Evolutionary conservation across 106 monocot species (phyloP), one percentile per base, ranked within the genome.

Genomic region (Apostasia shenzhenica): DNA sequence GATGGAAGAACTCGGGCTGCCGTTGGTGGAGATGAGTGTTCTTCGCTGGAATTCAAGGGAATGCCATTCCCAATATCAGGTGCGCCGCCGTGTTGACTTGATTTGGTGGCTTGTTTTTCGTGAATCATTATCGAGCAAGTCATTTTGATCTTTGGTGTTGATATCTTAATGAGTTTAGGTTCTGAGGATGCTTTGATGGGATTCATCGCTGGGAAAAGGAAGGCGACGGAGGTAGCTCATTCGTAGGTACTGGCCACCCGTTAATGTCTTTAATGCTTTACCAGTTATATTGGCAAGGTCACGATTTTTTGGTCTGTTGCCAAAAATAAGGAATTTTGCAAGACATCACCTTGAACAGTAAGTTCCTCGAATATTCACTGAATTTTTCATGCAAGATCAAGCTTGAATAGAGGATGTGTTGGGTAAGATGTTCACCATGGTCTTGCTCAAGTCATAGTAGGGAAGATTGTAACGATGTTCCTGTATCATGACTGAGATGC

Each of bases 211-310:
- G 94, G 94, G 4, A 86, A 69, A 74, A 77, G 69, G 48, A 95
- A 80, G 69, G 87, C 86, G 6, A 95, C 88, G 0, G 95, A 95
- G 67, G 77, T 95, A 70, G 88, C 91, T 81, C 95, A 95, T 81
- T 78, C 73, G 94, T 94, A 87, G 79, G 94, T 94, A 68, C 75
- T 64, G 8, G 0, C 4, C n/a, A 47, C 68, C 70, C 46, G 48
- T 67, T 6, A 38, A 39, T 49, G 8, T 59, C 44, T 26, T 26
- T 26, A 26, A 26, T 26, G 26, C 26, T 26, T 26, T 26, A 26
- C 11, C 48, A 4, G 2, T 60, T 48, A 10, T 41, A 26, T 12
- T 2, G 0, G 26, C 26, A 26, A 26, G 26, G 26, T 26, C 26
- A 26, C 26, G 26, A 26, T 26, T 26, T 26, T 26, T 26, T 26